A percentile compares a stretch with the other conserved stretches of the same genome.
phyloP scores from a whole-genome alignment of 2,329 filamentous ascomycete species.

The Emmonsia crescens region DNA sequence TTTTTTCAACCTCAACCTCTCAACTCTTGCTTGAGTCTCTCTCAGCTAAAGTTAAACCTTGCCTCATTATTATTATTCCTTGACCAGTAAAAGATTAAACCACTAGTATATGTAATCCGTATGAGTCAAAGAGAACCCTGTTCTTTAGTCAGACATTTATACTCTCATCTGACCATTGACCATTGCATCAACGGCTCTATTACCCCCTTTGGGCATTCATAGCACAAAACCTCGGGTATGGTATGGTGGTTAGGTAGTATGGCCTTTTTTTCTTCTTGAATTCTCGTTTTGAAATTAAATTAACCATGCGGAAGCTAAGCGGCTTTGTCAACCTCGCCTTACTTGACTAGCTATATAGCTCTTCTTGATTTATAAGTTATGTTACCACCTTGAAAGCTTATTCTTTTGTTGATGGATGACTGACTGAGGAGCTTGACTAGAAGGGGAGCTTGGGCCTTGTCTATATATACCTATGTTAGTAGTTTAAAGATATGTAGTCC shows the following conservation, averaged over 20 bases:
- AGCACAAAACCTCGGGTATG: background rate
- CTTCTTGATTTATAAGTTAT: background rate
- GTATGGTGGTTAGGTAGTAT: too few relatives aligned
- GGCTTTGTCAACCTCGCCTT: background rate
- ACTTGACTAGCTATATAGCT: background rate
- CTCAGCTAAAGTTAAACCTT: too few relatives aligned
- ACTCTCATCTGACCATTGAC: constrained; percentile 2
- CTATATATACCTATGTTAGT: background rate
- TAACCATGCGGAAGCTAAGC: background rate
- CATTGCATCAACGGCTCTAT: background rate
- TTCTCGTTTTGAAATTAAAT: background rate
- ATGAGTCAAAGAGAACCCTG: background rate
- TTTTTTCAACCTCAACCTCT: too few relatives aligned
- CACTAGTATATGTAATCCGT: too few relatives aligned
- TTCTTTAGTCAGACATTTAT: background rate
- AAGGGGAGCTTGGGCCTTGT: background rate
- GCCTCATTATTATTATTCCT: too few relatives aligned
- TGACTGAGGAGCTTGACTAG: too few relatives aligned
- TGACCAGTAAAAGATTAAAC: too few relatives aligned
- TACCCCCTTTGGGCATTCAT: background rate
- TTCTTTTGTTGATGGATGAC: too few relatives aligned
- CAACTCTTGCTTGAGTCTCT: too few relatives aligned
- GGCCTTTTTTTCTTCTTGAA: background rate
- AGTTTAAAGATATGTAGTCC: background rate
- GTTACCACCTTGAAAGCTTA: too few relatives aligned